Percentiles rank a stretch among this genome's conserved stretches.
Conservation (phyloP, 352 stramenopile genomes). For the Phytophthora vignae region DNA sequence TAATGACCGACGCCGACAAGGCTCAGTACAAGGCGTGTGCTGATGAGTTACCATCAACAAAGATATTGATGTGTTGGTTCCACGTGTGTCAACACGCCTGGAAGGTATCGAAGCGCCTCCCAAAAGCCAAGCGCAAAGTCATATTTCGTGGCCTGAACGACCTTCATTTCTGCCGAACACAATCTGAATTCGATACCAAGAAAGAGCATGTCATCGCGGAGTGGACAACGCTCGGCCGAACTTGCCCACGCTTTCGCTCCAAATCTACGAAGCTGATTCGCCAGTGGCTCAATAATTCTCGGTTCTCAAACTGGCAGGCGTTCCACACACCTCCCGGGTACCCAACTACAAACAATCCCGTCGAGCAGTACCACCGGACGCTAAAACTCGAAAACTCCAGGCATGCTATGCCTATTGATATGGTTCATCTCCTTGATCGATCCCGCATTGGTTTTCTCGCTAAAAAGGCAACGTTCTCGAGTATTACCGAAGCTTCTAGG, state of each 20-base stretch:
- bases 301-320: too few relatives aligned
- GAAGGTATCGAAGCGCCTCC: not conserved
- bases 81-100: not conserved
- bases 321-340: too few relatives aligned
- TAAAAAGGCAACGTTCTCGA: not conserved
- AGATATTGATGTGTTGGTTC: not conserved
- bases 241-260: too few relatives aligned
- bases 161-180: too few relatives aligned
- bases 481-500: slow-evolving; percentile 9
- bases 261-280: too few relatives aligned
- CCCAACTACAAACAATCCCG: slow-evolving; percentile 4
- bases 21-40: not conserved
- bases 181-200: too few relatives aligned
- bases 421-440: slow-evolving; percentile 5
- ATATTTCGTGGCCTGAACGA: not conserved
- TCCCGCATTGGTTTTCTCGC: too few relatives aligned
- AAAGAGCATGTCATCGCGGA: too few relatives aligned
- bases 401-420: slow-evolving; percentile 10
- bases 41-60: not conserved
- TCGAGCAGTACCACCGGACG: slow-evolving; percentile 12
- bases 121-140: not conserved
- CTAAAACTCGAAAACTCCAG: slow-evolving; percentile 8
- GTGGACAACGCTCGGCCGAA: too few relatives aligned
- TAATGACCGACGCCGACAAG: not conserved
- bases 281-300: too few relatives aligned